Evolutionary conservation across 441 rosid species (phyloP), one percentile per base, ranked within the genome.

Genomic region (Mallotus japonicus): DNA sequence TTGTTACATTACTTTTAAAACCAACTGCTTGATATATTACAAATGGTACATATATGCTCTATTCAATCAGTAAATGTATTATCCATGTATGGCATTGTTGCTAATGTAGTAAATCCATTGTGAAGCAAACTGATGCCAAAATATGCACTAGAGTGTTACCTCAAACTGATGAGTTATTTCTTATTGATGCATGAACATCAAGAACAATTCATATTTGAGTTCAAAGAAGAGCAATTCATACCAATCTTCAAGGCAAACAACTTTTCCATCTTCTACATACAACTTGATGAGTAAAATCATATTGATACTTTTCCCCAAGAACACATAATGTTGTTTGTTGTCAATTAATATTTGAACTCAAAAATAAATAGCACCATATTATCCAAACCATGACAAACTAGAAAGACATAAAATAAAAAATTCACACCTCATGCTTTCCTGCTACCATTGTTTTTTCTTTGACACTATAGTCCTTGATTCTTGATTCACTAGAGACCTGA

Each of bases 241-340:
- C 98, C 91, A 87, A 76, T 93, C 97, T 85, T 93, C 96, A 16
- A 89, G 98, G 28, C 89, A 90, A 63, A 88, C 79, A 69, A 93
- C 86, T 86, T 90, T 93, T 16, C 87, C 95, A 62, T 90, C 72
- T 85, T 86, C 88, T 46, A 88, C 83, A 34, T 81, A 28, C 66
- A 93, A 82, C 85, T 79, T 88, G 71, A 91, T 91, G 56, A 93
- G 93, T 62, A 97, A 89, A 66, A 85, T 83, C 95, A 93, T 84
- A 61, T 86, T 83, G 70, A 93, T 87, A 78, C 80, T 75, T 79
- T 59, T 91, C 67, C 97, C 97, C 74, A 88, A 3, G 80, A 90
- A 79, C 84, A 86, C 85, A 81, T 91, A 91, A 54, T 87, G 86
- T 78, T 91, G 96, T 75, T 93, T 93, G 87, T 84, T 91, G 83